Base-by-base conservation (phyloP, 768 basidiomycete species). In the Paxillus involutus region DNA sequence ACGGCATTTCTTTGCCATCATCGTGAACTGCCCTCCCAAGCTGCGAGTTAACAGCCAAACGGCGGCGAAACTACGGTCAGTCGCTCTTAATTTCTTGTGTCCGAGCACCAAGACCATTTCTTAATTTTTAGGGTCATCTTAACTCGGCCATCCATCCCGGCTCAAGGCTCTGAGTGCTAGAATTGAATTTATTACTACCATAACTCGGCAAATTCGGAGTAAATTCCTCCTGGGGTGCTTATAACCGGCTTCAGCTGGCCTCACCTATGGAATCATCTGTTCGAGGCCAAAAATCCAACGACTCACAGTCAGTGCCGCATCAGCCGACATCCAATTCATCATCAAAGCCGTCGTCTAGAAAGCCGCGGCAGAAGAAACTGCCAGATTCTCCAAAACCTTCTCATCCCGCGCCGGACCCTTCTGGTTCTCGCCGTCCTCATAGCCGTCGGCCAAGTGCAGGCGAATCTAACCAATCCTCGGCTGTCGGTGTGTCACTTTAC, bases 291-390 rank as follows among this genome's bases (percentile, higher is more conserved):
- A 65, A 67, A 71, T 66, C 66, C 66, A 67, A 56, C 68, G 71
- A 74, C 58, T 62, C 69, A 50, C 71, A 70, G 52, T 33, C 56
- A 55, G 49, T 69, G 56, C 62, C 71, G 55, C 58, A 71, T 46
- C 76, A 77, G 78, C 77, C 80, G 78, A 72, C 71, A 54, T 60
- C 73, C 58, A 59, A 71, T 61, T 58, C 73, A 33, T 61, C 70
- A 61, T 61, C 70, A 44, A 70, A 59, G 59, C 63, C 71, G 51
- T 53, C 65, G 30, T 46, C 71, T n/a, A 85, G 74, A 69, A 83
- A 77, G 66, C 62, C 69, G 51, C 83, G 83, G 79, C 82, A 83
- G 63, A 76, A 73, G 63, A 83, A 78, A 71, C 72, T 68, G 55
- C 64, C 72, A 63, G 71, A 70, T 56, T 56, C 67, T 44, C 59